Conservation (phyloP, 78 protist genomes). For the Chrysochromulina tobinii region DNA sequence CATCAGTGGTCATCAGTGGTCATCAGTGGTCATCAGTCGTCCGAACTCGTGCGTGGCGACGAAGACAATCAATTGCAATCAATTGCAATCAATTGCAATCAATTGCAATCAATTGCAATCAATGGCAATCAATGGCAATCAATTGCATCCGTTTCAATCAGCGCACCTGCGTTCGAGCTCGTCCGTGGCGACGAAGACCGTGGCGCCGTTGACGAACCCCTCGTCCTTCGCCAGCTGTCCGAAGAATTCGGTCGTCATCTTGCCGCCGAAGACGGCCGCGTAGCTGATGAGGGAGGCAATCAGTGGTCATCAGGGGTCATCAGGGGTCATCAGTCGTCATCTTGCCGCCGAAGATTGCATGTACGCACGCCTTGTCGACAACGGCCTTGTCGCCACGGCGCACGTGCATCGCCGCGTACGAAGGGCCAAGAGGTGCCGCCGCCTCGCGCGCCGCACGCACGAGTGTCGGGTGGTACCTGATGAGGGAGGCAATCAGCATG, state of each 20-base stretch:
- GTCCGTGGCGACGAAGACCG: background rate
- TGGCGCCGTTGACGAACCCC: background rate
- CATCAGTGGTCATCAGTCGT: too few relatives aligned
- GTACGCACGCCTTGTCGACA: background rate
- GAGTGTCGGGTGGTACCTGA: background rate
- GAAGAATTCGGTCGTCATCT: background rate
- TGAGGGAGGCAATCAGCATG: background rate
- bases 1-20: too few relatives aligned
- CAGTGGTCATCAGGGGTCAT: too few relatives aligned
- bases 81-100: too few relatives aligned
- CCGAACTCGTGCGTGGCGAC: too few relatives aligned
- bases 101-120: too few relatives aligned
- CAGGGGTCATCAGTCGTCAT: background rate
- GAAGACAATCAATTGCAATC: too few relatives aligned
- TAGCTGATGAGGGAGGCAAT: too few relatives aligned
- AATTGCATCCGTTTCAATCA: too few relatives aligned
- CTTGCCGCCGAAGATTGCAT: background rate
- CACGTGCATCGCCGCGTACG: background rate
- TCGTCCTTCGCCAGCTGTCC: background rate
- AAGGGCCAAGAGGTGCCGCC: background rate
- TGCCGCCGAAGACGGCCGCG: background rate
- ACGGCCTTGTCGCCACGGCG: background rate
- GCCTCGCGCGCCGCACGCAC: background rate
- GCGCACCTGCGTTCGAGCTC: background rate
- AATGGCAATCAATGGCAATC: too few relatives aligned